phyloP scores from a whole-genome alignment of 2,329 filamentous ascomycete genomes.

The Nigrospora oryzae region DNA sequence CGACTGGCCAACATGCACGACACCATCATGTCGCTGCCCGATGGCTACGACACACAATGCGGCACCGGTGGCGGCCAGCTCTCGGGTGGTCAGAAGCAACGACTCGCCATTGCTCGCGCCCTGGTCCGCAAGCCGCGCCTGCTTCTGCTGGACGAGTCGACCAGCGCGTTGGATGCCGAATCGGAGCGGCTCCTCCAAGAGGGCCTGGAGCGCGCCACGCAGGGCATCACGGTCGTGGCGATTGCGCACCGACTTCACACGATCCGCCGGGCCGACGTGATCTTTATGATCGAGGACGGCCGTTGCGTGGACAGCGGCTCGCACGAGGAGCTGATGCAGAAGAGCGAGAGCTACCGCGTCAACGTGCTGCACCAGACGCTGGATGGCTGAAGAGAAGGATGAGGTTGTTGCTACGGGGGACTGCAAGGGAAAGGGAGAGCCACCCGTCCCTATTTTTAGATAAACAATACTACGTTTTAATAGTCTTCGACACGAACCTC shows the following conservation, averaged over 20 bases:
- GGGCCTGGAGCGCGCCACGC: conserved; percentile 50
- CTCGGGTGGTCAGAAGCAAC: conserved; percentile 73
- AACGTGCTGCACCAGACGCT: conserved; percentile 43
- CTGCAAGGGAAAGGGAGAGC: no score
- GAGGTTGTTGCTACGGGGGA: background rate
- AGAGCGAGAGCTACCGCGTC: conserved; percentile 41
- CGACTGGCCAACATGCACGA: conserved; percentile 64
- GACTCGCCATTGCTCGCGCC: conserved; percentile 70
- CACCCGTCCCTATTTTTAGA: no score
- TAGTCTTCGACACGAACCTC: no score
- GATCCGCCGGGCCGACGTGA: conserved; percentile 47
- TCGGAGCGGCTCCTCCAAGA: conserved; percentile 59
- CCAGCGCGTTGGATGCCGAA: conserved; percentile 66
- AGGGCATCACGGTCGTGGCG: conserved; percentile 46
- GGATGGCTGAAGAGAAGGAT: conserved; percentile 14
- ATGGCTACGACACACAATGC: conserved; percentile 58
- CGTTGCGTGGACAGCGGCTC: conserved; percentile 41
- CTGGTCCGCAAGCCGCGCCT: conserved; percentile 64
- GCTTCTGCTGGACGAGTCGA: conserved; percentile 75
- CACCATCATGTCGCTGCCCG: conserved; percentile 50
- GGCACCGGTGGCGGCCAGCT: conserved; percentile 67
- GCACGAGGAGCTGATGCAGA: conserved; percentile 44
- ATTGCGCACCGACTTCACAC: conserved; percentile 51
- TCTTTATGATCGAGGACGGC: conserved; percentile 47
- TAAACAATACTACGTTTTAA: no score